Evolutionary conservation across 305 asterid genomes (phyloP).

Genomic region (Rubia balearica): DNA sequence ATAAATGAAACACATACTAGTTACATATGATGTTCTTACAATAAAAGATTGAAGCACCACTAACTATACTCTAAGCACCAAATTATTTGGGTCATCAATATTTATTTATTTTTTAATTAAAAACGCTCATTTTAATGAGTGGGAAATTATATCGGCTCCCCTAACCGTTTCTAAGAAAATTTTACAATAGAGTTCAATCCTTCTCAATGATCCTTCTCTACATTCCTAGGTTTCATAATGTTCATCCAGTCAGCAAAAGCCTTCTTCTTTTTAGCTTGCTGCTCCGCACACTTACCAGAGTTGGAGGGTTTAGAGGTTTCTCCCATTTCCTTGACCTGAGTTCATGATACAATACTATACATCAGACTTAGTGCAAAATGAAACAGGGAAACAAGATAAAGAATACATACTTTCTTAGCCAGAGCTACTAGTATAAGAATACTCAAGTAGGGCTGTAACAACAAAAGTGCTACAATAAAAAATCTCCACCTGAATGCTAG

Average conservation of each 20-base stretch:
- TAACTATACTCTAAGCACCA: too few species aligned
- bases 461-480: neutral
- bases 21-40: too few species aligned
- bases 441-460: neutral
- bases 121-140: too few species aligned
- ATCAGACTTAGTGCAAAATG: slow-evolving; percentile 6
- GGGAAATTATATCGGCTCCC: too few species aligned
- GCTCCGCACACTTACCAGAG: slow-evolving; percentile 50
- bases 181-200: too few species aligned
- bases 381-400: neutral
- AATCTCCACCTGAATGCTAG: slow-evolving; percentile 76
- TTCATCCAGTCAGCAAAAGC: slow-evolving; percentile 68
- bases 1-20: too few species aligned
- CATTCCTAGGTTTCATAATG: slow-evolving; percentile 59
- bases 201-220: slow-evolving; percentile 95
- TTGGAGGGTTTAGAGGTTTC: slow-evolving; percentile 41
- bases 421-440: neutral
- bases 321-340: slow-evolving; percentile 78
- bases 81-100: too few species aligned
- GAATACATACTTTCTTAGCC: neutral
- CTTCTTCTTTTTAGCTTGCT: slow-evolving; percentile 61
- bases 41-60: too few species aligned
- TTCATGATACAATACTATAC: slow-evolving; percentile 12
- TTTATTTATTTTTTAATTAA: too few species aligned
- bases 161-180: too few species aligned